These are phyloP conservation scores for Gossypium thurberi DNA, from an alignment of 345 rosid species.

Conservation along the genomic window DNA sequence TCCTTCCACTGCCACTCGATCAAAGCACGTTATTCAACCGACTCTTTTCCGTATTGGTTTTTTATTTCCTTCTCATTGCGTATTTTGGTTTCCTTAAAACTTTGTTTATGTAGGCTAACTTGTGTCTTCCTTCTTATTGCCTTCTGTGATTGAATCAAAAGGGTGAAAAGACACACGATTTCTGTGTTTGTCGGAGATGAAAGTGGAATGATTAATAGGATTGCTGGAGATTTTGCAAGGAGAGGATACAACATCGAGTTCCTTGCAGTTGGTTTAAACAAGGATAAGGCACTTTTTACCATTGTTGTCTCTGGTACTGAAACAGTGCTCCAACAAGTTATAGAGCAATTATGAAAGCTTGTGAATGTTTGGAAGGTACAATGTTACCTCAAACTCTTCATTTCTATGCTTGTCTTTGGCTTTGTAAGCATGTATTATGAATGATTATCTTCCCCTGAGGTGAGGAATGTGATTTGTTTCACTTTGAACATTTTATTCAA, in stretches of 20 bases:
- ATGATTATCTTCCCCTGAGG: no score
- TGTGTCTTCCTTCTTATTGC: not conserved
- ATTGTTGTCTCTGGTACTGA: constrained; percentile 91
- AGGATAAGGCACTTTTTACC: constrained; percentile 90
- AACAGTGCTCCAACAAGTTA: constrained; percentile 69
- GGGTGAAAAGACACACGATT: constrained; percentile 74
- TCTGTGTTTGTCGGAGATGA: constrained; percentile 98
- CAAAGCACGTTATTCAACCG: no score
- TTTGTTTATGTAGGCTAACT: not conserved
- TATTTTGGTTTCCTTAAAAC: no score
- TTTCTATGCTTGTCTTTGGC: no score
- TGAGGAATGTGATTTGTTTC: not conserved
- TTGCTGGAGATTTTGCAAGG: constrained; percentile 95
- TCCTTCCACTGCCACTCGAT: no score
- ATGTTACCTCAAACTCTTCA: not conserved
- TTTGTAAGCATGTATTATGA: no score
- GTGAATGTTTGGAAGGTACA: constrained; percentile 86
- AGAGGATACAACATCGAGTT: constrained; percentile 92
- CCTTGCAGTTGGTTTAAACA: constrained; percentile 88
- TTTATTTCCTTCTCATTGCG: no score
- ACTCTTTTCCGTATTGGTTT: no score
- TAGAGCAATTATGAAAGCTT: constrained; percentile 89
- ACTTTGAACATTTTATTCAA: no score
- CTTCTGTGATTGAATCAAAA: constrained; percentile 5
- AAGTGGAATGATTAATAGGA: constrained; percentile 94